phyloP scores from a whole-genome alignment of 352 stramenopile genomes.

The Phytophthora citricola region DNA sequence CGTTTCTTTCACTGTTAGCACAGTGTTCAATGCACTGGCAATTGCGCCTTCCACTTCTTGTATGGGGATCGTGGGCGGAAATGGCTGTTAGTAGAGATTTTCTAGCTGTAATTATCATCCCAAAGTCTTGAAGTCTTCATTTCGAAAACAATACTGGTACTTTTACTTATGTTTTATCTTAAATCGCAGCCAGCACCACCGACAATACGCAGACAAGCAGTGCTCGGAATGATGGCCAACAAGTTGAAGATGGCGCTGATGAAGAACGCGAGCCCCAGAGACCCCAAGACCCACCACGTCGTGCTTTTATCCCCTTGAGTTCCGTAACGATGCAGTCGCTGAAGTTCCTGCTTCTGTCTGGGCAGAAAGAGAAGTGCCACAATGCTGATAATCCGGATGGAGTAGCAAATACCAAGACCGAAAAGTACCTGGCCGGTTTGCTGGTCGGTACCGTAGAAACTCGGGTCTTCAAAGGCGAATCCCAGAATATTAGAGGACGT shows the following conservation, averaged over 20 bases:
- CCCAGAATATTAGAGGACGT: conserved; percentile 53
- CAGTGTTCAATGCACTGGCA: conserved; percentile 46
- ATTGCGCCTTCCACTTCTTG: conserved; percentile 44
- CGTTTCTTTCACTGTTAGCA: conserved; percentile 41
- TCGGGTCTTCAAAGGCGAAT: conserved; percentile 47
- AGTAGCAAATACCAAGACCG: conserved; percentile 49
- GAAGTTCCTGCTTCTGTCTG: conserved; percentile 53
- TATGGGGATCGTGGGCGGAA: conserved; percentile 42
- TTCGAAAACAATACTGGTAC: no score
- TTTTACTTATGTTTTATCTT: not conserved
- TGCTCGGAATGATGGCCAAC: conserved; percentile 38
- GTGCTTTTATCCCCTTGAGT: conserved; percentile 30
- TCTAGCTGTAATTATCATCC: conserved; percentile 20
- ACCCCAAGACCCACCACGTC: conserved; percentile 45
- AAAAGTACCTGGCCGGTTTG: conserved; percentile 38
- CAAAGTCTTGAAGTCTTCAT: no score
- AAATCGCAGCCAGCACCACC: conserved; percentile 40
- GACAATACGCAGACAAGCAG: conserved; percentile 43
- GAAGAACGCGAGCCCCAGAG: conserved; percentile 36
- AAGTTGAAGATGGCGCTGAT: conserved; percentile 51
- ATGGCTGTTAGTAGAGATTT: conserved; percentile 32
- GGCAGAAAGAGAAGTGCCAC: conserved; percentile 52
- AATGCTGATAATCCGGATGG: conserved; percentile 45
- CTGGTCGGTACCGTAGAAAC: conserved; percentile 23
- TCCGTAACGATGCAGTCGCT: conserved; percentile 40